Evolutionary conservation across 495 filamentous ascomycete species (phyloP).

Genomic region (Neurospora sp.): DNA sequence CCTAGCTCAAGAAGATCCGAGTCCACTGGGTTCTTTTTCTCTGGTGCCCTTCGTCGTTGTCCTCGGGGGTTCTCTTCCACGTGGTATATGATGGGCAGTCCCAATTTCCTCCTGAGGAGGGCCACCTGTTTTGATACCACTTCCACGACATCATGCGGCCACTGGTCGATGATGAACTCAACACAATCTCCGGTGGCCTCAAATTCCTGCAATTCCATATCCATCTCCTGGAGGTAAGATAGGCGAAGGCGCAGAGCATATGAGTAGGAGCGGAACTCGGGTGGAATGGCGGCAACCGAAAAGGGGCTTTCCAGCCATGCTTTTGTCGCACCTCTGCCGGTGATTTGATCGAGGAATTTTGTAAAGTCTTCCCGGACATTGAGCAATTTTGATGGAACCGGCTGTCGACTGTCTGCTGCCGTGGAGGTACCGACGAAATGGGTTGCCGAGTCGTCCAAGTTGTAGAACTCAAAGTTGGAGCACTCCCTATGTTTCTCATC

Average conservation of each 20-base stretch:
- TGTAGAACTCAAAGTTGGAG: conserved; percentile 75
- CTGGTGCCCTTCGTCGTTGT: conserved; percentile 24
- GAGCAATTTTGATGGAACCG: conserved; percentile 50
- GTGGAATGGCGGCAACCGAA: conserved; percentile 56
- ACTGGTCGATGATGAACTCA: conserved; percentile 57
- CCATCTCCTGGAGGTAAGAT: conserved; percentile 45
- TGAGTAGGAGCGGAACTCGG: conserved; percentile 54
- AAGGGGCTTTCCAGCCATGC: conserved; percentile 60
- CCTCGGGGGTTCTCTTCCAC: conserved; percentile 46
- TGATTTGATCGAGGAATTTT: conserved; percentile 56
- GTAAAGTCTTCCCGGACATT: conserved; percentile 66
- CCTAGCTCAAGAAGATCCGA: conserved; percentile 55
- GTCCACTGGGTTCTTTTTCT: conserved; percentile 41
- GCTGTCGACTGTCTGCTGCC: conserved; percentile 23
- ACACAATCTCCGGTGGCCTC: conserved; percentile 64
- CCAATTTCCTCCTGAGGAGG: conserved; percentile 51
- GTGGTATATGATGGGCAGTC: conserved; percentile 59
- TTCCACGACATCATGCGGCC: conserved; percentile 41
- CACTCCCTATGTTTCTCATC: conserved; percentile 49
- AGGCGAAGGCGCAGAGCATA: conserved; percentile 56
- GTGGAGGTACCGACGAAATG: conserved; percentile 13
- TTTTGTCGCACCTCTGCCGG: conserved; percentile 43
- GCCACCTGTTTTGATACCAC: conserved; percentile 48
- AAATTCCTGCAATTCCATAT: conserved; percentile 48
- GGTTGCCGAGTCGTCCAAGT: conserved; percentile 41